phyloP scores from a whole-genome alignment of 495 filamentous ascomycete genomes.

The Terfezia boudieri region DNA sequence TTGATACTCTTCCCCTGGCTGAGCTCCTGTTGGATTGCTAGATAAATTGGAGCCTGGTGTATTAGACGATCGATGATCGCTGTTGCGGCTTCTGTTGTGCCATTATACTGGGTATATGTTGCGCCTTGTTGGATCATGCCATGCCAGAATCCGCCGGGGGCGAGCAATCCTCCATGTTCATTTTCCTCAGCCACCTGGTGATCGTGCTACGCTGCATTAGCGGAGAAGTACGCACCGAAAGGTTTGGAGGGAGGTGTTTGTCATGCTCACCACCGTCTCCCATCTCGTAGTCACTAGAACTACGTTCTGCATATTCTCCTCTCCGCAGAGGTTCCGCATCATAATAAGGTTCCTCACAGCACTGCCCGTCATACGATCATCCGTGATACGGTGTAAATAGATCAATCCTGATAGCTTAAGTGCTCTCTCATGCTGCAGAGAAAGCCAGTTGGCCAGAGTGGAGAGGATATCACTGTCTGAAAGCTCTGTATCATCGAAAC shows the following conservation, averaged over 20 bases:
- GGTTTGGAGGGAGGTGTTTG: too few relatives aligned
- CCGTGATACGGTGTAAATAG: slow-evolving; percentile 18
- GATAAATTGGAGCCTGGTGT: slow-evolving; percentile 6
- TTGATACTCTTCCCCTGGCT: slow-evolving; percentile 15
- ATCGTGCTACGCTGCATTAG: too few relatives aligned
- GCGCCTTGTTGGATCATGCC: slow-evolving; percentile 17
- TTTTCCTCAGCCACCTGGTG: neutral
- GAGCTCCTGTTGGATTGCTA: slow-evolving; percentile 23
- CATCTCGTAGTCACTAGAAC: slow-evolving; percentile 12
- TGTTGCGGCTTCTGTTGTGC: slow-evolving; percentile 17
- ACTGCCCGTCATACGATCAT: slow-evolving; percentile 10
- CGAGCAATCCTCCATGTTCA: neutral
- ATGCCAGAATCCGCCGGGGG: slow-evolving; percentile 21
- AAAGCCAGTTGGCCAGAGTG: slow-evolving; percentile 10
- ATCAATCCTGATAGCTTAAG: slow-evolving; percentile 13
- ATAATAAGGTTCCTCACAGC: slow-evolving; percentile 6
- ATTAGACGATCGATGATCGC: slow-evolving; percentile 11
- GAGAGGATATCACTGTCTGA: slow-evolving; percentile 17
- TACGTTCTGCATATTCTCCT: slow-evolving; percentile 3
- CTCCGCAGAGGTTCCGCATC: slow-evolving; percentile 9
- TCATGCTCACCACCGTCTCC: slow-evolving; percentile 1
- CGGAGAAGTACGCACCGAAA: too few relatives aligned
- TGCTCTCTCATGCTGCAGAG: slow-evolving; percentile 4
- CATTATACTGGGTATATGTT: slow-evolving; percentile 12
- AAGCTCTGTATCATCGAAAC: slow-evolving; percentile 20